phyloP scores from a whole-genome alignment of 2,329 filamentous ascomycete genomes.

The Clonostachys chloroleuca region DNA sequence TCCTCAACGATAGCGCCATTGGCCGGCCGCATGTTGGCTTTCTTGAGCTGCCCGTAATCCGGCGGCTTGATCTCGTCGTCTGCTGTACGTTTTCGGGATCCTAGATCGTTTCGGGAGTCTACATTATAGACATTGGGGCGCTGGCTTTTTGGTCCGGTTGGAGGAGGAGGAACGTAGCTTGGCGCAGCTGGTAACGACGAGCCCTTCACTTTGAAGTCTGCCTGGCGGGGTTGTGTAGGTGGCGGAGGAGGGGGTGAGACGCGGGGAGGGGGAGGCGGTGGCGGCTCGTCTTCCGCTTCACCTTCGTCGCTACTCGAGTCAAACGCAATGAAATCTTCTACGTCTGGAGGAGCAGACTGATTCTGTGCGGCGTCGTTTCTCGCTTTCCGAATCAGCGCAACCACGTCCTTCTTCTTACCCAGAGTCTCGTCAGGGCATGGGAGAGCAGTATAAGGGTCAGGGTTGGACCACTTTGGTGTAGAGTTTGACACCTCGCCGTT shows the following conservation, averaged over 20 bases:
- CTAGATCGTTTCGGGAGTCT: slow-evolving; percentile 32
- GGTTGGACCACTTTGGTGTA: slow-evolving; percentile 86
- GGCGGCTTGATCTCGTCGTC: slow-evolving; percentile 63
- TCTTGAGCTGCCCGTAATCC: slow-evolving; percentile 47
- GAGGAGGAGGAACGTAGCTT: slow-evolving; percentile 5
- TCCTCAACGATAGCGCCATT: slow-evolving; percentile 44
- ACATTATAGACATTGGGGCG: slow-evolving; percentile 18
- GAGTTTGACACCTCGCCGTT: slow-evolving; percentile 32
- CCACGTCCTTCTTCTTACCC: slow-evolving; percentile 78
- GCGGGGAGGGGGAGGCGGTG: slow-evolving; percentile 8
- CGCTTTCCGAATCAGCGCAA: slow-evolving; percentile 88
- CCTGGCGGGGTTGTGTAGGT: slow-evolving; percentile 6
- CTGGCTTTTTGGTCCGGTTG: slow-evolving; percentile 9
- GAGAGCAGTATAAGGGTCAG: slow-evolving; percentile 85
- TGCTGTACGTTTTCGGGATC: slow-evolving; percentile 70
- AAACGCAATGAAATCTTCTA: slow-evolving; percentile 88
- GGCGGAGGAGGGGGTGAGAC: slow-evolving; percentile 12
- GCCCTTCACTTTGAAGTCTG: slow-evolving; percentile 6
- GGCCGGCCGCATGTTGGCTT: slow-evolving; percentile 39
- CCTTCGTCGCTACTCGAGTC: slow-evolving; percentile 59
- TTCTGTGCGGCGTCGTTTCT: slow-evolving; percentile 52
- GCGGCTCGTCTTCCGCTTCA: slow-evolving; percentile 14
- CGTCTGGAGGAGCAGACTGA: slow-evolving; percentile 47
- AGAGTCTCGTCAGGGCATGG: slow-evolving; percentile 72
- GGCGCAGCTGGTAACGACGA: background rate